Evolutionary conservation across 306 rosid genomes (phyloP).

Genomic region (Pterocarpus macrocarpus): DNA sequence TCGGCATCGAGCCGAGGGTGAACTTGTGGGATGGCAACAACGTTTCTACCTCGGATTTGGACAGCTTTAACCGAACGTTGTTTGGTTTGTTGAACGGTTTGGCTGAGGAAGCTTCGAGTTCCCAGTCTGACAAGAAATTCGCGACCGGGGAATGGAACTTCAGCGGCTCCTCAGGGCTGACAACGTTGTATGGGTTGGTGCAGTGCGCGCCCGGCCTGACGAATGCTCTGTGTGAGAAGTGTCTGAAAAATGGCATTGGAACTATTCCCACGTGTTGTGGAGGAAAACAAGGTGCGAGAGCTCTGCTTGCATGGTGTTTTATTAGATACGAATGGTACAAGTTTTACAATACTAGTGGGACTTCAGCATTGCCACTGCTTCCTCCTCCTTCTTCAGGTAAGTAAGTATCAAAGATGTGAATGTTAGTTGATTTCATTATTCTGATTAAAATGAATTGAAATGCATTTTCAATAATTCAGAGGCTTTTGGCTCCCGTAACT

Average conservation of each 20-base stretch:
- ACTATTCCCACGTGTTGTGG: slow-evolving; percentile 32
- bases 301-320: slow-evolving; percentile 40
- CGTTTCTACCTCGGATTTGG: neutral
- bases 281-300: slow-evolving; percentile 42
- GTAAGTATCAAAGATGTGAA: too few species aligned
- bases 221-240: neutral
- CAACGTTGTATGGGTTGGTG: slow-evolving; percentile 38
- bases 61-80: slow-evolving; percentile 35
- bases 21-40: neutral
- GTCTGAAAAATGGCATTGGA: slow-evolving; percentile 26
- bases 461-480: too few species aligned
- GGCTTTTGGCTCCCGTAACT: too few species aligned
- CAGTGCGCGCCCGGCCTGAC: slow-evolving; percentile 39
- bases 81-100: slow-evolving; percentile 1
- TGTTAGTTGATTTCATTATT: too few species aligned
- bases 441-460: too few species aligned
- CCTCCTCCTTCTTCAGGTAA: slow-evolving; percentile 4
- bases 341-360: slow-evolving; percentile 30
- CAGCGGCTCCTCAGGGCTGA: neutral
- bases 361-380: neutral
- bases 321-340: slow-evolving; percentile 39
- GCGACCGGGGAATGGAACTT: slow-evolving; percentile 17
- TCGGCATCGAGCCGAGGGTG: neutral
- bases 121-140: slow-evolving; percentile 18
- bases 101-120: slow-evolving; percentile 23